Evolutionary conservation across 148 eudicot genomes (phyloP), one percentile per base, ranked within the genome.

Genomic region (Amaranthus cruentus): DNA sequence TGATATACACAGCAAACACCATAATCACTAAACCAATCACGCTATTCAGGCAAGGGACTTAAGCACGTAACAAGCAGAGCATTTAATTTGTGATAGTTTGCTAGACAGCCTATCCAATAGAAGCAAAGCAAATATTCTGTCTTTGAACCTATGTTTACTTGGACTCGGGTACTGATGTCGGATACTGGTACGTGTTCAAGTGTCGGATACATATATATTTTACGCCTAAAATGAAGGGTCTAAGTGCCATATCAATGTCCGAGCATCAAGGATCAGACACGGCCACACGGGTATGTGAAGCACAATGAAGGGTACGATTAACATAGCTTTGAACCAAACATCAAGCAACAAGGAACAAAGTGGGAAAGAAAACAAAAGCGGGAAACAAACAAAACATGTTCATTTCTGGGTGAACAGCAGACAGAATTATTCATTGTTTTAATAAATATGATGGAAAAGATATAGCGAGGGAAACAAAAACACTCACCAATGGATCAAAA

Each of bases 401-500:
- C 50, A 64, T 7, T 4, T 54, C 42, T 46, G 52, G 47, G 18
- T 57, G 52, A 21, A 18, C 62, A 15, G 49, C 73, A 59, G 47
- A 51, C 15, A 76, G 8, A 15, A 68, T 28, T 28, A 50, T 21
- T 56, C n/a, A 76, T 8, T 53, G 52, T 44, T 9, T 48, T 14
- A 57, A 21, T 14, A 61, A 5, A 51, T 21, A 61, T 42, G 28
- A 69, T 43, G 57, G 43, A 51, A 28, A 28, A 28, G 38, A 28
- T 28, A 28, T 28, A 28, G 38, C 49, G 44, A 13, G 18, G 14
- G 11, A 51, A n/a, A 50, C 70, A 69, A 3, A 42, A 62, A 71
- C 51, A 77, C 90, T 87, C 77, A 90, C 98, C 96, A 87, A 60
- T 55, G 96, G 96, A 83, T 93, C 98, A 72, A 90, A 93, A 46